Evolutionary conservation across 352 stramenopile genomes (phyloP).

Genomic region (Thalassiosira livingstoniorum): DNA sequence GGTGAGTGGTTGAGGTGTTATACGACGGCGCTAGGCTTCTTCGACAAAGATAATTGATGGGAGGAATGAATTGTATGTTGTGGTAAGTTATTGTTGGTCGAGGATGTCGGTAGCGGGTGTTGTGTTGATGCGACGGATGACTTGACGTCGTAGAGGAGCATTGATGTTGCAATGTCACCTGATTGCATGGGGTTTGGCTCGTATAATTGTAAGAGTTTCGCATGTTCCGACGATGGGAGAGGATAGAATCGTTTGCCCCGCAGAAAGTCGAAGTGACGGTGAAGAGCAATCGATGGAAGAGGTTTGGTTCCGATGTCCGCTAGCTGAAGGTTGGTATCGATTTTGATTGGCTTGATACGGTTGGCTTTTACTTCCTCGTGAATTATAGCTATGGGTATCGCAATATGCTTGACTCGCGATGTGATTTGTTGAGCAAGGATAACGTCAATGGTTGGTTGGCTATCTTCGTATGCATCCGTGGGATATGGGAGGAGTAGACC

Average conservation of each 20-base stretch:
- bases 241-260: slow-evolving; percentile 10
- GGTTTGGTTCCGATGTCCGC: slow-evolving; percentile 8
- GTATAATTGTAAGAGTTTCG: not conserved
- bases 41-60: too few species aligned
- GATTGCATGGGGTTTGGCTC: not conserved
- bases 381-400: slow-evolving; percentile 14
- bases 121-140: not conserved
- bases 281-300: not conserved
- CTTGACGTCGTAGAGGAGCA: not conserved
- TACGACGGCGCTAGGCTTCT: too few species aligned
- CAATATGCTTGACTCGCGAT: slow-evolving; percentile 36
- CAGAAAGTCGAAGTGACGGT: slow-evolving; percentile 7
- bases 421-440: slow-evolving; percentile 22
- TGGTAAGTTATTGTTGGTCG: too few species aligned
- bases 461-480: slow-evolving; percentile 23
- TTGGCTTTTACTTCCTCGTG: not conserved
- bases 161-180: not conserved
- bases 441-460: slow-evolving; percentile 39
- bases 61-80: too few species aligned
- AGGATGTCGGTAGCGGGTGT: too few species aligned
- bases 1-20: too few species aligned
- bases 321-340: not conserved
- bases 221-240: not conserved
- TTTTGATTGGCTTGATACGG: not conserved
- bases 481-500: not conserved